Evolutionary conservation across 2,329 filamentous ascomycete species (phyloP).

Genomic region (Fonsecaea multimorphosa): DNA sequence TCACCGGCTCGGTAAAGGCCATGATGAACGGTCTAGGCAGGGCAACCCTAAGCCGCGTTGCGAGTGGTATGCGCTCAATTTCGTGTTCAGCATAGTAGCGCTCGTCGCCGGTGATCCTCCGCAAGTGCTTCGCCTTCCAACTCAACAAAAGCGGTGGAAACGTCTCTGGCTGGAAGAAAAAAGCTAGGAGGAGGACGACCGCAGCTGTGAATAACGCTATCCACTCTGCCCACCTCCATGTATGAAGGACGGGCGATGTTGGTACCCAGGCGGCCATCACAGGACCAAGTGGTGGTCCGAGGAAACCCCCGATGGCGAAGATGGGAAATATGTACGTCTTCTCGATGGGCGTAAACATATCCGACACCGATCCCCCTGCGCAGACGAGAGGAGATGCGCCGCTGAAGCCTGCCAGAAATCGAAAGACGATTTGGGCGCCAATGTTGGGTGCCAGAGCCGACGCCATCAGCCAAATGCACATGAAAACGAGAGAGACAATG

Average conservation of each 20-base stretch:
- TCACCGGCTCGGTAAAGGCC: conserved; percentile 52
- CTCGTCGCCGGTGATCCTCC: conserved; percentile 51
- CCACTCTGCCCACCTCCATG: conserved; percentile 59
- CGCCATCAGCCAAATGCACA: conserved; percentile 58
- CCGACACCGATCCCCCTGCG: conserved; percentile 55
- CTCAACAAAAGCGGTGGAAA: conserved; percentile 54
- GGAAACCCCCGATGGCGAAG: conserved; percentile 53
- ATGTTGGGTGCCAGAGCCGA: conserved; percentile 56
- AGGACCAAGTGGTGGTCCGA: conserved; percentile 45
- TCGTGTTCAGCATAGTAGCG: conserved; percentile 58
- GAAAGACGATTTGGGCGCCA: conserved; percentile 55
- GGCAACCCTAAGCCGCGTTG: conserved; percentile 49
- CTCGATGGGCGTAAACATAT: conserved; percentile 57
- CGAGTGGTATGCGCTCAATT: conserved; percentile 50
- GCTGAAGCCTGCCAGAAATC: conserved; percentile 59
- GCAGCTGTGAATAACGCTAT: conserved; percentile 49
- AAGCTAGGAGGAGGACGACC: conserved; percentile 42
- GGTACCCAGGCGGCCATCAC: conserved; percentile 54
- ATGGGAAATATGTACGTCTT: conserved; percentile 58
- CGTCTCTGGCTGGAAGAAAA: conserved; percentile 59
- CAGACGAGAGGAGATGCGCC: conserved; percentile 55
- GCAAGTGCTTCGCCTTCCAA: conserved; percentile 54
- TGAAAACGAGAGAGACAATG: conserved; percentile 55
- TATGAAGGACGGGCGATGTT: conserved; percentile 45
- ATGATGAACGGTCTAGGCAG: conserved; percentile 57